A percentile compares a stretch with the other conserved stretches of the same genome.
phyloP scores from a whole-genome alignment of 352 stramenopile species.

The Phytophthora sansomeana region DNA sequence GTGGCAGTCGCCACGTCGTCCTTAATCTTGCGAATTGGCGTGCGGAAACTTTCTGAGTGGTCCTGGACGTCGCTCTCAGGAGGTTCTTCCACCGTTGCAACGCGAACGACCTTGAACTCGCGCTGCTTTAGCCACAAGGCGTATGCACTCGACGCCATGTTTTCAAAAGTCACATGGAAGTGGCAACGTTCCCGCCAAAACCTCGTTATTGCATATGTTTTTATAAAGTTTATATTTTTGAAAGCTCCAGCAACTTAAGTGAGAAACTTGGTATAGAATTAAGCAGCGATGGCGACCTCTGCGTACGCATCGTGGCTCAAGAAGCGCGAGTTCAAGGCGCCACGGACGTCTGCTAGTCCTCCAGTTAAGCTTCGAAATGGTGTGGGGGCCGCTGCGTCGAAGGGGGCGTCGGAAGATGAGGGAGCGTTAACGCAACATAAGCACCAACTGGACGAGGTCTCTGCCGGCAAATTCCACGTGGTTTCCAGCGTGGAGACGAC shows the following conservation, averaged over 20 bases:
- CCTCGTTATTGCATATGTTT: neutral
- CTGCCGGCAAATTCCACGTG: constrained; percentile 12
- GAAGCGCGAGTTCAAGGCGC: constrained; percentile 47
- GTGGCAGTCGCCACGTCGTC: neutral
- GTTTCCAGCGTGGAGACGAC: constrained; percentile 16
- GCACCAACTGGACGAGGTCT: neutral
- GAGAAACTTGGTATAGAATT: no score
- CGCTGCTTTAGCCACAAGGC: constrained; percentile 14
- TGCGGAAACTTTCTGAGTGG: neutral
- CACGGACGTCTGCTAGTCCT: neutral
- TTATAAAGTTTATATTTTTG: neutral
- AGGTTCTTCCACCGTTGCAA: neutral
- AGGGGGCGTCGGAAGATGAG: neutral
- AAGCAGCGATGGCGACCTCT: constrained; percentile 13
- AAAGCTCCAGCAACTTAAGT: neutral
- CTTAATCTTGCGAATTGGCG: neutral
- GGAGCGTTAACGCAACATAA: neutral
- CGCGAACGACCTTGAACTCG: constrained; percentile 13
- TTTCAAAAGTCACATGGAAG: neutral
- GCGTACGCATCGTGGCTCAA: constrained; percentile 56
- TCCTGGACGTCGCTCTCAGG: neutral
- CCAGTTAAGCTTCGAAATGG: neutral
- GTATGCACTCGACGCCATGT: constrained; percentile 8
- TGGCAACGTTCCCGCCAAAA: neutral
- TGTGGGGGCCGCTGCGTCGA: neutral